A percentile compares a stretch with the other conserved stretches of the same genome.
Evolutionary conservation across 805 yeast species (phyloP).

Genomic region (Candida oleophila): DNA sequence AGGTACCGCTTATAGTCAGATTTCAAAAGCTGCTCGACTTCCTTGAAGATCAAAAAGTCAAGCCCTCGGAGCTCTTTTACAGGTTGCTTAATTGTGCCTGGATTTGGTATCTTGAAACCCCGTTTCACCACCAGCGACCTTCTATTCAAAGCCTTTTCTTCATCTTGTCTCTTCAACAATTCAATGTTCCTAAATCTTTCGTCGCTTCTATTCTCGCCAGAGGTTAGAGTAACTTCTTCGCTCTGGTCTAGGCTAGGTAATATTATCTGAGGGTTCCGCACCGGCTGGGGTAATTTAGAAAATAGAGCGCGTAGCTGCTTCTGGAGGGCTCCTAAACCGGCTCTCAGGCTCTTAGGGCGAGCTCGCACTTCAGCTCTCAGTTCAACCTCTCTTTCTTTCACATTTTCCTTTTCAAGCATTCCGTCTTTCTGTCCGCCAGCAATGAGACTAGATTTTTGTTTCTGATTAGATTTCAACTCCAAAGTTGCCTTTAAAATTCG

Average conservation of each 20-base stretch:
- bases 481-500: slow-evolving; percentile 31
- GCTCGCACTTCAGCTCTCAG: not conserved
- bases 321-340: not conserved
- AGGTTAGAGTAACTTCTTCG: slow-evolving; percentile 17
- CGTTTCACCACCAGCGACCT: slow-evolving; percentile 48
- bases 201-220: slow-evolving; percentile 10
- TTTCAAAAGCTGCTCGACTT: slow-evolving; percentile 33
- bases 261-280: slow-evolving; percentile 29
- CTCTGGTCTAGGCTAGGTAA: slow-evolving; percentile 30
- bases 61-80: slow-evolving; percentile 5
- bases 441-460: slow-evolving; percentile 33
- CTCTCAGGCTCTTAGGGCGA: not conserved
- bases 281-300: slow-evolving; percentile 38
- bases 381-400: not conserved
- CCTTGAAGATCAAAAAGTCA: slow-evolving; percentile 24
- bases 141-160: slow-evolving; percentile 30
- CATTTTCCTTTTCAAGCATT: not conserved
- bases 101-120: slow-evolving; percentile 43
- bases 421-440: no score
- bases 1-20: slow-evolving; percentile 40
- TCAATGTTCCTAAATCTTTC: slow-evolving; percentile 20
- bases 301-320: slow-evolving; percentile 13
- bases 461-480: slow-evolving; percentile 30
- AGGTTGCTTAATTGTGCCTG: slow-evolving; percentile 8
- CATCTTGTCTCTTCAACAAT: slow-evolving; percentile 22